Evolutionary conservation across 768 basidiomycete genomes (phyloP).

Genomic region (Russula olivacea): DNA sequence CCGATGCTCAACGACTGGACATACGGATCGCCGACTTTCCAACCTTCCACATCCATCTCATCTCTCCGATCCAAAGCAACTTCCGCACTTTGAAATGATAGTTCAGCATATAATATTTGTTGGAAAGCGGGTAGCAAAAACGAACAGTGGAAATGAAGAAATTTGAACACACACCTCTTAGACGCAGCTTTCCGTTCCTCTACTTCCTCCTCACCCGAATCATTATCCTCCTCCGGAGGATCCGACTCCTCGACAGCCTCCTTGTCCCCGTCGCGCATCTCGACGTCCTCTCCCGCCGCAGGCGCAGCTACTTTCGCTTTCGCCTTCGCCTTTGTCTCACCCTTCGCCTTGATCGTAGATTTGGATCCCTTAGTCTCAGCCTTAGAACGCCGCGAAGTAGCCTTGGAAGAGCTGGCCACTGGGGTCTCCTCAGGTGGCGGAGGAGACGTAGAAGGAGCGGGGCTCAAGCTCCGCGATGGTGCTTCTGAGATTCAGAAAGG

Average conservation of each 20-base stretch:
- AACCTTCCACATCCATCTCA: conserved; percentile 74
- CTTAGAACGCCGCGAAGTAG: not conserved
- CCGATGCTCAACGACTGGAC: conserved; percentile 31
- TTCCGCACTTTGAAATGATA: conserved; percentile 50
- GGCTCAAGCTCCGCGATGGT: conserved; percentile 10
- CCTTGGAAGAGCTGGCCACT: conserved; percentile 1
- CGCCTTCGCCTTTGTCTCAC: conserved; percentile 17
- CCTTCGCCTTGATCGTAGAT: conserved; percentile 15
- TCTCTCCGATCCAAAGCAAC: conserved; percentile 51
- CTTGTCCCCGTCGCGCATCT: conserved; percentile 17
- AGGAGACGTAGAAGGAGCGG: not conserved
- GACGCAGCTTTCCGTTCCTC: conserved; percentile 51
- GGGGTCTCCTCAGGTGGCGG: not conserved
- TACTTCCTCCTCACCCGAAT: conserved; percentile 38
- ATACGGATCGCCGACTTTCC: conserved; percentile 82
- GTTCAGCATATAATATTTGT: not conserved
- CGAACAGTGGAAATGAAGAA: not conserved
- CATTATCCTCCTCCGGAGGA: conserved; percentile 30
- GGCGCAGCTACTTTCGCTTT: conserved; percentile 19
- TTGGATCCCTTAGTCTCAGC: conserved; percentile 5
- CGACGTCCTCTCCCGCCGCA: conserved; percentile 20
- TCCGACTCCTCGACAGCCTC: conserved; percentile 22
- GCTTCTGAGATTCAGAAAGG: conserved; percentile 2
- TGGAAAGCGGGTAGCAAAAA: not conserved
- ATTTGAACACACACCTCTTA: conserved; percentile 48